Evolutionary conservation across 768 basidiomycete genomes (phyloP), one percentile per base, ranked within the genome.

Genomic region (Dacryopinax primogenitus): DNA sequence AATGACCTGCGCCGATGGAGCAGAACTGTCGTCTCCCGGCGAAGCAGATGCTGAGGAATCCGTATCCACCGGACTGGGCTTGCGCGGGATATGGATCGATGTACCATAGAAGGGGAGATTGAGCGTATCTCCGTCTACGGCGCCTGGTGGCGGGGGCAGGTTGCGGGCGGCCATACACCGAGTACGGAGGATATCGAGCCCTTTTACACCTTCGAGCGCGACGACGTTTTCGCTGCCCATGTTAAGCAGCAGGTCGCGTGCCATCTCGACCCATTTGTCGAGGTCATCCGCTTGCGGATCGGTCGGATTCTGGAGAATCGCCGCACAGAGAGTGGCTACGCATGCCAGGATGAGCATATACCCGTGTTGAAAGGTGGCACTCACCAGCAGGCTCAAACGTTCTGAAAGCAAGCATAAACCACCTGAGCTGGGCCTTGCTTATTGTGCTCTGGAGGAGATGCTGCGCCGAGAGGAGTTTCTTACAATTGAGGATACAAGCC

Each of bases 211-310:
- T 30, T 58, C 51, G 26, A 58, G 51, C 26, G 51, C 51, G 51
- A 58, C 51, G 26, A 58, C 51, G 30, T 58, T 58, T 30, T 58
- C 51, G 51, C 51, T 58, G 51, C 51, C 51, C 51, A 58, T 58
- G 51, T 58, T 58, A 21, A 58, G 51, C 26, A 58, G 51, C 15
- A 58, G 51, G 51, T 58, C 51, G 51, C 51, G 51, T 15, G 51
- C 51, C 51, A 58, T 58, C 51, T 58, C 51, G 26, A 58, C 51
- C 51, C 51, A 58, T 30, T 58, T 58, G 51, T 58, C 51, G 26
- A 58, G 51, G 26, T 58, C 51, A 21, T 58, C 51, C 23, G 51
- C 51, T 30, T 58, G 51, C 26, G 51, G 51, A 18, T 58, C 51
- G 51, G 51, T 58, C 4, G 51, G 51, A 30, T 58, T 58, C 32